Evolutionary conservation across 1,139 yeast species (phyloP), one percentile per base, ranked within the genome.

Genomic region (Protomyces pachydermus): DNA sequence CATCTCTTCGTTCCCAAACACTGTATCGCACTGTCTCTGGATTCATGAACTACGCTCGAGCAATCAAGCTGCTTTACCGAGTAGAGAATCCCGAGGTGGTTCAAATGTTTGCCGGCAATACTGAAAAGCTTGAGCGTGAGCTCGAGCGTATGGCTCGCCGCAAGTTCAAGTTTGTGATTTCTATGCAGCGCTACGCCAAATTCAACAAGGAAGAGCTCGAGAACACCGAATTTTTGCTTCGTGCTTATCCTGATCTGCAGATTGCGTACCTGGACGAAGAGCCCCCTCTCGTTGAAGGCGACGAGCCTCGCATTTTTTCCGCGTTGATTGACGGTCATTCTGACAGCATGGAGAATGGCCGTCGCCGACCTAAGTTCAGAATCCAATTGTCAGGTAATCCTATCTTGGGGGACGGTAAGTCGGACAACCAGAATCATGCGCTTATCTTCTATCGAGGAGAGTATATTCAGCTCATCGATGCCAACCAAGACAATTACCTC

Each of bases 21-120:
- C 82, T 93, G 77, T 93, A 93, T 81, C 90, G 98, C 81, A 93
- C 98, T 70, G 97, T 93, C 67, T 91, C 98, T 69, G 98, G 98
- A 76, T 93, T 93, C 81, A 93, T 93, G 98, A 93, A 93, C 79
- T 93, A 93, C 76, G 95, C 98, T 35, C 88, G 98, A 81, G 98
- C 98, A 66, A 91, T 93, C 75, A 93, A 93, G 79, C 84, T 93
- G 76, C 84, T 93, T 71, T 93, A 93, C 82, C 90, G 98, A 80
- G 98, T 93, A 74, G 98, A 93, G 79, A 93, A 93, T 79, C 98
- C 98, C 64, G 98, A 93, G 79, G 91, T 95, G 75, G 98, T 93
- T 62, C 96, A 90, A 80, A 88, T 89, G 86, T 90, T 89, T 76
- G 98, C 98, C 72, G 98, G 98, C 71, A 95, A 93, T 76, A 96